Conservation (phyloP, 164 flowering plant species). For the Houttuynia cordata region DNA sequence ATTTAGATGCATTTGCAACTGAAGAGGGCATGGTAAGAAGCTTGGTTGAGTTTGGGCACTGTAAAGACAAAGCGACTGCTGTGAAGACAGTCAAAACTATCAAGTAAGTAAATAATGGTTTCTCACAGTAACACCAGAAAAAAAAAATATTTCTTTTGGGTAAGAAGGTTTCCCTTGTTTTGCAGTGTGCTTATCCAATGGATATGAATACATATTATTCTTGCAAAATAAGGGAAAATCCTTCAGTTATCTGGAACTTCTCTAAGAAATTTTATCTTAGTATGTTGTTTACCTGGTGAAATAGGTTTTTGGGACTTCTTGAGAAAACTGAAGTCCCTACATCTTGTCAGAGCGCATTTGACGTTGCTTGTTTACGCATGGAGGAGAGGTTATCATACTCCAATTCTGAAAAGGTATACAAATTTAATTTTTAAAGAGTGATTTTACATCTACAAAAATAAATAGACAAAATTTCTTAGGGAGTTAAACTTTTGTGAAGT, state of each 20-base stretch:
- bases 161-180: background rate
- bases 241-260: background rate
- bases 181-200: background rate
- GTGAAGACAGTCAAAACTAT: constrained; percentile 56
- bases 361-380: constrained; percentile 70
- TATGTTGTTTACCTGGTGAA: constrained; percentile 3
- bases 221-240: no score
- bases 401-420: constrained; percentile 54
- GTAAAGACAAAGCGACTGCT: constrained; percentile 54
- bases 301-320: constrained; percentile 71
- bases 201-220: no score
- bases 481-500: no score
- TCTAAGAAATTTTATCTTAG: background rate
- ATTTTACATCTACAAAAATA: background rate
- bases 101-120: constrained; percentile 28
- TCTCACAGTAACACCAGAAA: background rate
- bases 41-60: constrained; percentile 39
- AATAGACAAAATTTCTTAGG: background rate
- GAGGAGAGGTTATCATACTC: constrained; percentile 71
- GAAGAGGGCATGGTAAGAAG: constrained; percentile 39
- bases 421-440: background rate
- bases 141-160: no score
- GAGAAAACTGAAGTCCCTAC: constrained; percentile 58
- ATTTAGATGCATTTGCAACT: constrained; percentile 4
- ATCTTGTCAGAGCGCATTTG: constrained; percentile 66